Base-by-base conservation (phyloP, 257 asterid species). In the Leonotis leonurus region DNA sequence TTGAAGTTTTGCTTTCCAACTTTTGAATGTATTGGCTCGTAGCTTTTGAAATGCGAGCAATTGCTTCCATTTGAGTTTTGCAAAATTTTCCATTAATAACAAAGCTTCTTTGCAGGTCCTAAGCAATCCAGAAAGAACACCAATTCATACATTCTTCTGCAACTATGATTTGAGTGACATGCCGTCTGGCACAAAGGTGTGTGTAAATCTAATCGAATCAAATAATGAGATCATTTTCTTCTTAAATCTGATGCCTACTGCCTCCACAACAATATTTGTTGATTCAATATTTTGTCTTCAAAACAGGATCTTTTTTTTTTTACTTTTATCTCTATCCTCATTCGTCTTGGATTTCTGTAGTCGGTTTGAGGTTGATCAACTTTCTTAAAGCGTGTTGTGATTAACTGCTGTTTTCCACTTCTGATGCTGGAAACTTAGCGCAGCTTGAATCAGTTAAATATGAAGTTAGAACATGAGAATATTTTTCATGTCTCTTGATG, bases 101-200 rank as follows among this genome's bases (percentile, higher is more conserved):
- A 12, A 70, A 27, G 61, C 53, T 73, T 48, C 46, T 44, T 57
- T 50, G 21, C 90, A 90, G 96, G 95, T 90, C 46, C 79, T 90
- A 48, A 90, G 97, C 85, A 90, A 90, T 77, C 97, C 97, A 21
- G 97, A 90, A 71, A 78, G 90, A 73, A 87, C 97, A 58, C 97
- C 97, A 2, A 68, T 90, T 52, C 97, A 90, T 65, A 83, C 96
- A 37, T 90, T 90, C 84, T 81, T 90, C 64, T 87, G 94, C 68
- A 83, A 77, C 81, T 90, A 90, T 73, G 95, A 90, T 76, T 76
- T 90, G 82, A 87, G 85, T 64, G 97, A 90, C 76, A 90, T 90
- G 97, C 97, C 97, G 17, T 82, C 87, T 48, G 95, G 97, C 56
- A 90, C 94, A 22, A 90, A 90, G 95, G 97, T 87, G 77, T 18